Evolutionary conservation across 1,139 yeast genomes (phyloP).

Genomic region (Suhomyces guaymorum): DNA sequence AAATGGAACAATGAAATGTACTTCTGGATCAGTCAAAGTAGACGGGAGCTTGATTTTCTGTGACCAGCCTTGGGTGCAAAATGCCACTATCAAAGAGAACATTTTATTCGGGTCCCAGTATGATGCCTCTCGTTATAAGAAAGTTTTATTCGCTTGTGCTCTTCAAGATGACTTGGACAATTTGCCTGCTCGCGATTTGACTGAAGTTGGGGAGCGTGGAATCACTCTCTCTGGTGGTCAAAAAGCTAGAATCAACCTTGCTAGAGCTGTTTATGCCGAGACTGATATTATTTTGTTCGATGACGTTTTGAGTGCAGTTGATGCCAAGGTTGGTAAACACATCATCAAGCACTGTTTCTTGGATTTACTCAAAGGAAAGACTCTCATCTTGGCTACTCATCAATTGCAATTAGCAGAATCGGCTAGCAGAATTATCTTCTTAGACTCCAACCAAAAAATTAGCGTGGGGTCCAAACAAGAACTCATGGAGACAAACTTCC

Average conservation of each 20-base stretch:
- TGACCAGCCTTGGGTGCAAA: conserved; percentile 78
- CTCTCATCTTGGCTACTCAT: conserved; percentile 82
- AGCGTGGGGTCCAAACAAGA: conserved; percentile 60
- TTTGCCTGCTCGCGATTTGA: conserved; percentile 32
- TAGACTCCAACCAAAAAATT: conserved; percentile 64
- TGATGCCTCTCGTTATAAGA: conserved; percentile 76
- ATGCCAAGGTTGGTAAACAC: conserved; percentile 71
- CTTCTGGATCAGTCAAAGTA: conserved; percentile 47
- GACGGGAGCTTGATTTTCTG: conserved; percentile 47
- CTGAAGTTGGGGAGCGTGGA: conserved; percentile 27
- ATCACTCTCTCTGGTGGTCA: conserved; percentile 28
- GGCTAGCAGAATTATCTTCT: conserved; percentile 70
- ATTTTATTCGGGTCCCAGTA: conserved; percentile 67
- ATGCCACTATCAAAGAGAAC: conserved; percentile 74
- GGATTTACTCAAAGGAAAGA: conserved; percentile 57
- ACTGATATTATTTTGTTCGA: conserved; percentile 24
- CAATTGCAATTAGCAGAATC: conserved; percentile 66
- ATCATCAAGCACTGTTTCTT: conserved; percentile 70
- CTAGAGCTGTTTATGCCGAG: conserved; percentile 25
- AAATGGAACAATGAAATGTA: conserved; percentile 57
- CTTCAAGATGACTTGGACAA: conserved; percentile 69
- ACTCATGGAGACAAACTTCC: conserved; percentile 44
- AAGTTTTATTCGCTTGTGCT: conserved; percentile 62
- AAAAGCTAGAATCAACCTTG: conserved; percentile 27
- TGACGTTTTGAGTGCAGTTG: conserved; percentile 27